phyloP scores from a whole-genome alignment of 768 basidiomycete genomes.

The Leccinum barrowsii region DNA sequence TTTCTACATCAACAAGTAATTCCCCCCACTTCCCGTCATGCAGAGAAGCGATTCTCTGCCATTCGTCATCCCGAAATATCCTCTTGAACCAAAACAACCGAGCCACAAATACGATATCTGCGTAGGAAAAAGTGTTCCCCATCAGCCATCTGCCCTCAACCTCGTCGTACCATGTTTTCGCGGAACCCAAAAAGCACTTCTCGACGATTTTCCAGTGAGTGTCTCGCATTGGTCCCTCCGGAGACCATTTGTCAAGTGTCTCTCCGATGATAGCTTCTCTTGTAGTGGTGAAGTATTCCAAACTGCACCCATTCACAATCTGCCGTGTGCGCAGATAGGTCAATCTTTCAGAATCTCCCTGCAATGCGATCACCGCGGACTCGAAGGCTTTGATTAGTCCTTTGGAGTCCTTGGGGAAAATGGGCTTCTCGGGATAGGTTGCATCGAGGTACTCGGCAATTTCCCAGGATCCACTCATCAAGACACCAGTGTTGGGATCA shows the following conservation, averaged over 20 bases:
- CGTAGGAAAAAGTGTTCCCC: constrained; percentile 30
- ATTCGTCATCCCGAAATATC: constrained; percentile 23
- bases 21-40: constrained; percentile 27
- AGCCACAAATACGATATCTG: constrained; percentile 27
- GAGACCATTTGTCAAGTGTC: constrained; percentile 38
- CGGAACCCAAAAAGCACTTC: constrained; percentile 5
- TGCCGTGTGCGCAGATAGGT: constrained; percentile 22
- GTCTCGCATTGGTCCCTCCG: constrained; percentile 32
- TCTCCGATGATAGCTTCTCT: constrained; percentile 32
- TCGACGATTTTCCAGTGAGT: constrained; percentile 26
- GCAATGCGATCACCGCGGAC: not conserved
- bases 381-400: constrained; percentile 24
- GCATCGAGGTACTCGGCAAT: constrained; percentile 37
- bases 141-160: constrained; percentile 28
- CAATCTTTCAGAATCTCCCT: constrained; percentile 4
- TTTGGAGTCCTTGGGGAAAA: constrained; percentile 23
- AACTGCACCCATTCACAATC: constrained; percentile 34
- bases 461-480: constrained; percentile 29
- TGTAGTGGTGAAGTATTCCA: constrained; percentile 36
- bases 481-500: constrained; percentile 28
- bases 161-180: constrained; percentile 21
- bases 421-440: constrained; percentile 31
- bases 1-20: constrained; percentile 22
- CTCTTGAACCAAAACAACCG: constrained; percentile 15
- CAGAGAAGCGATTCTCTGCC: constrained; percentile 23